Evolutionary conservation across 768 basidiomycete species (phyloP), one percentile per base, ranked within the genome.

Genomic region (Mycena chlorophos): DNA sequence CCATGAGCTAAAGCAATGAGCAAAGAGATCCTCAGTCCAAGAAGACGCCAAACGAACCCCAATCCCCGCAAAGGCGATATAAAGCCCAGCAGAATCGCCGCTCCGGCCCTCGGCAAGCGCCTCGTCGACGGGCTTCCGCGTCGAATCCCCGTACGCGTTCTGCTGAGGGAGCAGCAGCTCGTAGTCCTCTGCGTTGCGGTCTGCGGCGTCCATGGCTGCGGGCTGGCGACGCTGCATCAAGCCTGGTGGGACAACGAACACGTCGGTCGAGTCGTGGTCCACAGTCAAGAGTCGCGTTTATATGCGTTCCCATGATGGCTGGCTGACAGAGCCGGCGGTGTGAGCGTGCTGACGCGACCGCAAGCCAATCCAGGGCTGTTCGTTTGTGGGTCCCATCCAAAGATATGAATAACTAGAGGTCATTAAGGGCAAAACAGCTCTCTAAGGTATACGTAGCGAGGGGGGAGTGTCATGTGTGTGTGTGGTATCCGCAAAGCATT

Each of bases 61-160:
- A 54, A 49, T 6, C 29, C n/a, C 26, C 16, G 17, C 19, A 48
- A 25, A 8, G 26, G 28, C 25, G 28, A n/a, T n/a, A n/a, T 69
- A 64, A n/a, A 63, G 62, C 2, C 76, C 76, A 25, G 68, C 16
- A 2, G 29, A 22, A 52, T 84, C 82, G 0, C 77, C 74, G 22
- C 49, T 25, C 22, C 81, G 75, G 0, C 66, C 68, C 58, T 82
- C 79, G 23, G 63, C 61, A 47, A 73, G 66, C 59, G 62, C 64
- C 66, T 55, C 72, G 66, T 56, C 75, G 63, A 66, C 71, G 70
- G 57, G 59, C 20, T 63, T 61, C 63, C 65, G 66, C 26, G 55
- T 46, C 8, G 64, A 53, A 28, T 52, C 57, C 47, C 40, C 47
- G 28, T 56, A 50, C 54, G 54, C 59, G 22, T 34, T 28, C 47